Conservation (phyloP, 208 protist genomes). For the Acanthamoeba castellanii region DNA sequence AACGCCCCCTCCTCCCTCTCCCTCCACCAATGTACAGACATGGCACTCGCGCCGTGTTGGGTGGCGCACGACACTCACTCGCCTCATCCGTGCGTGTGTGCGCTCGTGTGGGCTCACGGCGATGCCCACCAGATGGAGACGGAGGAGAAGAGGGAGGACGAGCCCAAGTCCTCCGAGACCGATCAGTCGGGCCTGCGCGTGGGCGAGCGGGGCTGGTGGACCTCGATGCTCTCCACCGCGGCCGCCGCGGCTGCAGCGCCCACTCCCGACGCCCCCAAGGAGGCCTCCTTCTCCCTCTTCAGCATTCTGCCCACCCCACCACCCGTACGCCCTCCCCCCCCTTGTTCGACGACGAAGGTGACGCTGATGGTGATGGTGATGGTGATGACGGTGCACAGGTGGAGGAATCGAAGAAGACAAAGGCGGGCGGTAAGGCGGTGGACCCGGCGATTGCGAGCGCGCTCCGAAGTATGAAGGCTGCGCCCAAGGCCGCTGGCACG, state of each 20-base stretch:
- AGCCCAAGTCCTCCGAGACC: neutral
- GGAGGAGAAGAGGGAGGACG: neutral
- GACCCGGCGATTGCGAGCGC: neutral
- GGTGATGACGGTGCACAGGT: neutral
- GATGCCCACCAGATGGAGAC: neutral
- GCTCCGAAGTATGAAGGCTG: neutral
- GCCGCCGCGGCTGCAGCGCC: neutral
- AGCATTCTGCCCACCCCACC: slow-evolving; percentile 8
- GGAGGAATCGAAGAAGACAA: neutral
- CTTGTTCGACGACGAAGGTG: neutral
- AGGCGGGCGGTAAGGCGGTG: neutral
- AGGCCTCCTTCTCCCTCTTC: slow-evolving; percentile 27
- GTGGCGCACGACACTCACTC: too few relatives aligned
- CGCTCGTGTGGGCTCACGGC: neutral
- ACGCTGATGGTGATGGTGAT: neutral
- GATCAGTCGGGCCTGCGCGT: neutral
- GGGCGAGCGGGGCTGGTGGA: slow-evolving; percentile 26
- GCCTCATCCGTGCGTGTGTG: neutral
- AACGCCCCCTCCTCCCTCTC: neutral
- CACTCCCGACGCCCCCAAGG: neutral
- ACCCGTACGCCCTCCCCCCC: neutral
- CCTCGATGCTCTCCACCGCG: neutral
- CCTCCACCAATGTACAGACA: too few relatives aligned
- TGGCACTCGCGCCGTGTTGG: too few relatives aligned
- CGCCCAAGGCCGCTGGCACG: neutral